Percentiles rank a stretch among this genome's conserved stretches.
Evolutionary conservation across 2,329 filamentous ascomycete genomes (phyloP).

Genomic region (Aspergillus latus): DNA sequence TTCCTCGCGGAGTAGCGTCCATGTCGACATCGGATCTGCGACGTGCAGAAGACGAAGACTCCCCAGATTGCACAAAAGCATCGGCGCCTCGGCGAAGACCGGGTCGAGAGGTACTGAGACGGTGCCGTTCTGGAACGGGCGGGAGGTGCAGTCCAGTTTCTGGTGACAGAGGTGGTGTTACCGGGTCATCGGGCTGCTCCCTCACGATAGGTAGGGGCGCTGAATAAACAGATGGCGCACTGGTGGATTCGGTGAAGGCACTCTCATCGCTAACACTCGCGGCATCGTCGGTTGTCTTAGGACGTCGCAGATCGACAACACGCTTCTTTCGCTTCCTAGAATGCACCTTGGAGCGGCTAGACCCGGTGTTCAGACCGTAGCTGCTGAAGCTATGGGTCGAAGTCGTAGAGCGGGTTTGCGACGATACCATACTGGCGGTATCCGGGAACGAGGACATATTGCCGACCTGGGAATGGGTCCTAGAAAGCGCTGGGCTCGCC

Average conservation of each 20-base stretch:
- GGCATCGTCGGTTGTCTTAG: constrained; percentile 42
- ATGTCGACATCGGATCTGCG: constrained; percentile 26
- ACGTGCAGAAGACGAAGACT: constrained; percentile 25
- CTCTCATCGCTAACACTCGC: constrained; percentile 46
- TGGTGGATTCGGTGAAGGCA: constrained; percentile 40
- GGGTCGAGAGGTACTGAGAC: constrained; percentile 30
- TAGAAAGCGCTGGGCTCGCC: constrained; percentile 54
- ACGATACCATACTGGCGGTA: constrained; percentile 63
- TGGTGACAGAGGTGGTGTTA: constrained; percentile 54
- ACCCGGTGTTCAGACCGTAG: constrained; percentile 41
- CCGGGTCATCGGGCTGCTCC: constrained; percentile 57
- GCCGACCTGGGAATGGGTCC: constrained; percentile 63
- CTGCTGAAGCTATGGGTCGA: constrained; percentile 38
- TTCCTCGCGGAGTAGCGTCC: constrained; percentile 37
- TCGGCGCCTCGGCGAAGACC: constrained; percentile 24
- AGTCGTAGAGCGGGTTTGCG: constrained; percentile 58
- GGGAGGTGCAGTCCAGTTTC: constrained; percentile 34
- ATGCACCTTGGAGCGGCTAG: constrained; percentile 45
- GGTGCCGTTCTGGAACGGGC: constrained; percentile 36
- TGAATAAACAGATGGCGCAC: constrained; percentile 51
- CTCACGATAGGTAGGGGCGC: constrained; percentile 59
- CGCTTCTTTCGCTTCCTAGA: constrained; percentile 49
- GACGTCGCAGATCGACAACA: constrained; percentile 48
- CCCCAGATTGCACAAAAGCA: constrained; percentile 25
- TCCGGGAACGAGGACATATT: constrained; percentile 74